Evolutionary conservation across 2,329 filamentous ascomycete genomes (phyloP).

Genomic region (Monosporascus sp.): DNA sequence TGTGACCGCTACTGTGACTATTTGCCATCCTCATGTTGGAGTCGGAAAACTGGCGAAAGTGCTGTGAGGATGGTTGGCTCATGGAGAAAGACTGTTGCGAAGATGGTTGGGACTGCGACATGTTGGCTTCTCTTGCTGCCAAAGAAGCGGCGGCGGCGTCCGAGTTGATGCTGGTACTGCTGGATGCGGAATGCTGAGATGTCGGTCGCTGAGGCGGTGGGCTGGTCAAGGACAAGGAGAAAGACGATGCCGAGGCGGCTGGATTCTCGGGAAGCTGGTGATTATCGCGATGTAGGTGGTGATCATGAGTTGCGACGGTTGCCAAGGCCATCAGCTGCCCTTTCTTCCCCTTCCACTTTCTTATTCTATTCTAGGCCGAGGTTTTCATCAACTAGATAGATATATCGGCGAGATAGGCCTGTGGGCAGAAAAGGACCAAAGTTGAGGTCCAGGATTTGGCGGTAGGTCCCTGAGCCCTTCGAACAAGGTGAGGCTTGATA

Average conservation of each 20-base stretch:
- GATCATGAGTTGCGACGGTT: constrained; percentile 26
- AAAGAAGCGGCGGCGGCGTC: constrained; percentile 12
- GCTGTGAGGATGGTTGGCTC: constrained; percentile 47
- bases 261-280: constrained; percentile 2
- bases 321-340: constrained; percentile 32
- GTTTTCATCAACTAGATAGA: neutral
- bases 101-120: constrained; percentile 44
- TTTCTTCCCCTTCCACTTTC: neutral
- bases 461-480: too few relatives aligned
- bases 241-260: constrained; percentile 1
- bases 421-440: neutral
- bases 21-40: constrained; percentile 28
- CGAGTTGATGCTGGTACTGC: constrained; percentile 14
- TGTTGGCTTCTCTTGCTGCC: constrained; percentile 27
- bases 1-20: constrained; percentile 12
- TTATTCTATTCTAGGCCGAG: neutral
- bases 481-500: too few relatives aligned
- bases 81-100: constrained; percentile 53
- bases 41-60: constrained; percentile 37
- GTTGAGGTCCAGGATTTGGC: too few relatives aligned
- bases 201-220: constrained; percentile 4
- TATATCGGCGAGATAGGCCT: neutral
- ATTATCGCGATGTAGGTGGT: constrained; percentile 2
- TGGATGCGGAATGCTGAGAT: constrained; percentile 1
- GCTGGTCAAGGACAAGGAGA: constrained; percentile 7